phyloP scores from a whole-genome alignment of 805 yeast species.

The Starmerella asiatica region DNA sequence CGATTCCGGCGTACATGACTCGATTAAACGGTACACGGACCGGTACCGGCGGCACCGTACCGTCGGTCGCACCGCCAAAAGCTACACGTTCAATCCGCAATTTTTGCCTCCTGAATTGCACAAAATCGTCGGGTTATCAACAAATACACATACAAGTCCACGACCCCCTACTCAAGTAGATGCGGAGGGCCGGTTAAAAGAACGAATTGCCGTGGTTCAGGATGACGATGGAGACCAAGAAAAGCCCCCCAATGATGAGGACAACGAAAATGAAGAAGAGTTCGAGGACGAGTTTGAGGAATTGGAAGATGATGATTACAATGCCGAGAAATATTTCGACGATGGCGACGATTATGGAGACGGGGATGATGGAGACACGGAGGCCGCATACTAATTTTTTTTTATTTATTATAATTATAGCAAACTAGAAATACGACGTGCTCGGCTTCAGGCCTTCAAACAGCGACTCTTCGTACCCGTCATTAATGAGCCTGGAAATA shows the following conservation, averaged over 20 bases:
- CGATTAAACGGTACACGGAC: slow-evolving; percentile 72
- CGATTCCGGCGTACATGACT: slow-evolving; percentile 34
- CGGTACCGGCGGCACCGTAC: slow-evolving; percentile 56
- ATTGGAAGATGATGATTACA: slow-evolving; percentile 65
- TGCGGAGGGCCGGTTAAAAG: neutral
- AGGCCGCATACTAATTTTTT: slow-evolving; percentile 44
- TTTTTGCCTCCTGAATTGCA: slow-evolving; percentile 71
- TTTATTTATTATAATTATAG: too few species aligned
- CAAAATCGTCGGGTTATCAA: slow-evolving; percentile 34
- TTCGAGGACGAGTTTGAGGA: slow-evolving; percentile 50
- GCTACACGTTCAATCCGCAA: slow-evolving; percentile 58
- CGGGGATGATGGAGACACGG: slow-evolving; percentile 47
- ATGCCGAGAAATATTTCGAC: slow-evolving; percentile 67
- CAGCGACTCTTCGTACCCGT: slow-evolving; percentile 28
- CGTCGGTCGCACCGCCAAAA: slow-evolving; percentile 58
- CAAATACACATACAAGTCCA: neutral
- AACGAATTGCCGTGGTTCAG: slow-evolving; percentile 3
- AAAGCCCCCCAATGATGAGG: slow-evolving; percentile 30
- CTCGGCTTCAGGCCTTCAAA: slow-evolving; percentile 19
- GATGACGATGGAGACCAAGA: slow-evolving; percentile 29
- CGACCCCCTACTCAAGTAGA: neutral
- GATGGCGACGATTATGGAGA: slow-evolving; percentile 46
- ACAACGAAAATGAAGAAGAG: slow-evolving; percentile 40
- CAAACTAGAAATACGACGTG: too few species aligned
- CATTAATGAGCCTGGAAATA: slow-evolving; percentile 25